phyloP scores from a whole-genome alignment of 257 asterid genomes.

The Rauvolfia tetraphylla region DNA sequence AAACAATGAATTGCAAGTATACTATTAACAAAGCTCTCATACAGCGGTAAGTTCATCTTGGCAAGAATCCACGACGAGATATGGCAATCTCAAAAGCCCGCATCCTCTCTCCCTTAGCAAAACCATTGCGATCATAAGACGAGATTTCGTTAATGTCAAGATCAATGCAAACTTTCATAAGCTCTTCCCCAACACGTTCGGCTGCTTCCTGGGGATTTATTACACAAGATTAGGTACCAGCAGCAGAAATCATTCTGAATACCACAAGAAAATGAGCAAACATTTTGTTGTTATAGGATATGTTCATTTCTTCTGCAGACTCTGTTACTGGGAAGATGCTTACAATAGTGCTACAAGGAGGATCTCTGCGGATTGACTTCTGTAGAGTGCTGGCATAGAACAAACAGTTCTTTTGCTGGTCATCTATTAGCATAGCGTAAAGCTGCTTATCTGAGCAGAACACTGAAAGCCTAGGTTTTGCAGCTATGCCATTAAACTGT shows the following conservation, averaged over 20 bases:
- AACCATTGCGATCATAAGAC: constrained; percentile 75
- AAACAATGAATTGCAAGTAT: neutral
- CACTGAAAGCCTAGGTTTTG: constrained; percentile 81
- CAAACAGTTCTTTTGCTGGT: constrained; percentile 71
- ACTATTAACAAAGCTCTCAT: neutral
- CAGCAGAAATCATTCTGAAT: neutral
- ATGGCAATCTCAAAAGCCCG: constrained; percentile 78
- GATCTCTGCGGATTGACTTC: constrained; percentile 55
- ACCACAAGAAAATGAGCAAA: neutral
- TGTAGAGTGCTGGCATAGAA: constrained; percentile 77
- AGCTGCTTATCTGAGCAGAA: constrained; percentile 81
- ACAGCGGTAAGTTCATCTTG: constrained; percentile 31
- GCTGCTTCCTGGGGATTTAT: constrained; percentile 67
- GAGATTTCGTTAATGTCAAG: constrained; percentile 69
- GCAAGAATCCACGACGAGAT: constrained; percentile 72
- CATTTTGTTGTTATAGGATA: neutral
- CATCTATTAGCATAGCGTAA: constrained; percentile 80
- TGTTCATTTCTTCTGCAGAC: neutral
- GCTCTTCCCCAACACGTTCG: constrained; percentile 70
- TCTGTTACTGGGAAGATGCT: neutral
- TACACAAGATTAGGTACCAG: neutral
- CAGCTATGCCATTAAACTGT: constrained; percentile 74
- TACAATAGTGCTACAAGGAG: constrained; percentile 56
- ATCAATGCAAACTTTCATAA: constrained; percentile 64
- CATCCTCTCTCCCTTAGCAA: constrained; percentile 74